Evolutionary conservation across 1,284 basidiomycete genomes (phyloP).

Genomic region (Malassezia pachydermatis): DNA sequence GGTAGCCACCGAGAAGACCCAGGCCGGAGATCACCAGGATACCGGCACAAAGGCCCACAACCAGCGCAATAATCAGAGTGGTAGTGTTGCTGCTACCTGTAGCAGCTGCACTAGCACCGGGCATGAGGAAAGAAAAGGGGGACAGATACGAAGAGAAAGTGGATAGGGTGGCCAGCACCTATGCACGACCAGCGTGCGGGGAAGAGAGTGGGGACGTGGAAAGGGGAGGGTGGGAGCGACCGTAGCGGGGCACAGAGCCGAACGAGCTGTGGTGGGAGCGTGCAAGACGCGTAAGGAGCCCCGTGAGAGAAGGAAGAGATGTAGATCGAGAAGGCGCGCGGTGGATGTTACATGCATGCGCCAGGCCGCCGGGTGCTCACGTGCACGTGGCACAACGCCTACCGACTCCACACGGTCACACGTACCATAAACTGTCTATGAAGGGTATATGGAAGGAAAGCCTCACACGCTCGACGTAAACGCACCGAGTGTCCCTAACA

Average conservation of each 20-base stretch:
- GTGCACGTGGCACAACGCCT: too few species aligned
- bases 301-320: background rate
- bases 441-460: background rate
- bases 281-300: too few species aligned
- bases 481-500: slow-evolving; percentile 24
- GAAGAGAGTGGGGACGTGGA: background rate
- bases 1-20: slow-evolving; percentile 4
- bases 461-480: background rate
- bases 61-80: slow-evolving; percentile 9
- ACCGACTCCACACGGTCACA: too few species aligned
- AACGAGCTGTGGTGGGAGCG: too few species aligned
- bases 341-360: too few species aligned
- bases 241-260: too few species aligned
- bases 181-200: slow-evolving; percentile 16
- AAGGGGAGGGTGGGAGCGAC: too few species aligned
- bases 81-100: too few species aligned
- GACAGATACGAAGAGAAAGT: background rate
- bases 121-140: background rate
- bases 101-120: background rate
- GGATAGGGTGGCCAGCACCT: slow-evolving; percentile 10
- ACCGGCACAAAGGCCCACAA: slow-evolving; percentile 8
- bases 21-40: slow-evolving; percentile 6
- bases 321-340: background rate
- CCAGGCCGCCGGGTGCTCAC: too few species aligned
- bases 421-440: background rate